Conservation (phyloP, 1,284 basidiomycete genomes). For the Lentinula novae-zelandiae region DNA sequence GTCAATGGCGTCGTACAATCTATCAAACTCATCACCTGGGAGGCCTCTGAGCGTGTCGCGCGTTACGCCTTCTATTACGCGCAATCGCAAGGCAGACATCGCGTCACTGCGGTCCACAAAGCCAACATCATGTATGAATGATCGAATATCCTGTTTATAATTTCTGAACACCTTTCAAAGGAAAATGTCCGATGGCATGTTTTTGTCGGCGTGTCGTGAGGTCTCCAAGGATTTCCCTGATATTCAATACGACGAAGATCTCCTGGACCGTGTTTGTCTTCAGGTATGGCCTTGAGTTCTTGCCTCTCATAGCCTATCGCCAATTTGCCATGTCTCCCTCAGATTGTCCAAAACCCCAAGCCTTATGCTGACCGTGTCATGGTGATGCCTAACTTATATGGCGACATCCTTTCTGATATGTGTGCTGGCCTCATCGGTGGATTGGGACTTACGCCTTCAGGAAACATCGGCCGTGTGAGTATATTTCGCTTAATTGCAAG, state of each 20-base stretch:
- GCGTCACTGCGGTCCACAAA: slow-evolving; percentile 99
- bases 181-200: slow-evolving; percentile 99
- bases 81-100: slow-evolving; percentile 79
- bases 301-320: background rate
- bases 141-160: background rate
- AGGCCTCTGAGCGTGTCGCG: slow-evolving; percentile 97
- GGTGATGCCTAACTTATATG: slow-evolving; percentile 99
- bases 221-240: slow-evolving; percentile 96
- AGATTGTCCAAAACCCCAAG: slow-evolving; percentile 90
- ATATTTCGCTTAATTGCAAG: background rate
- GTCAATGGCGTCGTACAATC: slow-evolving; percentile 99
- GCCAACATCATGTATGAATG: slow-evolving; percentile 93
- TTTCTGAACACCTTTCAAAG: slow-evolving; percentile 30
- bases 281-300: slow-evolving; percentile 46
- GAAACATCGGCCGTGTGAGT: slow-evolving; percentile 91
- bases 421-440: slow-evolving; percentile 99
- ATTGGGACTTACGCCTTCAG: slow-evolving; percentile 95
- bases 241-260: slow-evolving; percentile 94
- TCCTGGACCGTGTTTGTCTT: slow-evolving; percentile 95
- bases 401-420: slow-evolving; percentile 98
- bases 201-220: slow-evolving; percentile 95
- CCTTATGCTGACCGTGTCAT: slow-evolving; percentile 97
- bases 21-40: slow-evolving; percentile 99
- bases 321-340: slow-evolving; percentile 5
- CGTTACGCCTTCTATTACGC: slow-evolving; percentile 99